Percentiles rank a stretch among this genome's conserved stretches.
Evolutionary conservation across 768 basidiomycete species (phyloP).

Genomic region (Megacollybia marginata): DNA sequence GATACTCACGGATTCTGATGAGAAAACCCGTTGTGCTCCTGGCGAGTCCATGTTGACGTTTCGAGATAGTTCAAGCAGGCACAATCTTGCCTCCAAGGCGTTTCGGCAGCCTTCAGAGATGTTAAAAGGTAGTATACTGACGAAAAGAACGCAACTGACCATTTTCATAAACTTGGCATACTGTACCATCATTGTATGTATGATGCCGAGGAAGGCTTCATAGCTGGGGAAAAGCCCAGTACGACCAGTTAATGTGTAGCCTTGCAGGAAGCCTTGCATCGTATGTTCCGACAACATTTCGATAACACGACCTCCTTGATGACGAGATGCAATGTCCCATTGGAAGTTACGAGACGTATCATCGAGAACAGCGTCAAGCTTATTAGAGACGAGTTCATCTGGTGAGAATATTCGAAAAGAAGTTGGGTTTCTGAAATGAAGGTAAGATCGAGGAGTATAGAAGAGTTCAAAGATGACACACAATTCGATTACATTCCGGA

Average conservation of each 20-base stretch:
- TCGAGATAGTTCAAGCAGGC: constrained; percentile 82
- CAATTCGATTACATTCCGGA: constrained; percentile 50
- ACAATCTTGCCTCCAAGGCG: constrained; percentile 62
- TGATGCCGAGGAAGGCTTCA: constrained; percentile 86
- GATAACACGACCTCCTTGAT: constrained; percentile 72
- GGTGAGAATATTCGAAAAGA: constrained; percentile 88
- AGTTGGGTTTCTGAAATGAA: constrained; percentile 51
- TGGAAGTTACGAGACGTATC: constrained; percentile 70
- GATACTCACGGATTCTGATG: constrained; percentile 61
- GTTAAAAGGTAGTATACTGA: background rate
- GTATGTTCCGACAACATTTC: constrained; percentile 90
- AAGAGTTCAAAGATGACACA: constrained; percentile 18
- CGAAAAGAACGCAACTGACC: constrained; percentile 27
- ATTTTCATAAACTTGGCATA: constrained; percentile 88
- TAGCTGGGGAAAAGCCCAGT: constrained; percentile 85
- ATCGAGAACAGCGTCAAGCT: constrained; percentile 75
- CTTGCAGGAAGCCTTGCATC: constrained; percentile 78
- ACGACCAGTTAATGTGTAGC: constrained; percentile 85
- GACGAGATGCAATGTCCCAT: constrained; percentile 68
- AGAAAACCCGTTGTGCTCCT: constrained; percentile 87
- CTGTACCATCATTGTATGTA: constrained; percentile 87
- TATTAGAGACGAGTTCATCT: constrained; percentile 83
- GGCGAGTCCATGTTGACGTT: constrained; percentile 80
- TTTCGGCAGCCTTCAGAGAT: constrained; percentile 39
- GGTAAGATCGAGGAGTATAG: background rate